Base-by-base conservation (phyloP, 2,329 filamentous ascomycete genomes). In the Ophiostoma montium region DNA sequence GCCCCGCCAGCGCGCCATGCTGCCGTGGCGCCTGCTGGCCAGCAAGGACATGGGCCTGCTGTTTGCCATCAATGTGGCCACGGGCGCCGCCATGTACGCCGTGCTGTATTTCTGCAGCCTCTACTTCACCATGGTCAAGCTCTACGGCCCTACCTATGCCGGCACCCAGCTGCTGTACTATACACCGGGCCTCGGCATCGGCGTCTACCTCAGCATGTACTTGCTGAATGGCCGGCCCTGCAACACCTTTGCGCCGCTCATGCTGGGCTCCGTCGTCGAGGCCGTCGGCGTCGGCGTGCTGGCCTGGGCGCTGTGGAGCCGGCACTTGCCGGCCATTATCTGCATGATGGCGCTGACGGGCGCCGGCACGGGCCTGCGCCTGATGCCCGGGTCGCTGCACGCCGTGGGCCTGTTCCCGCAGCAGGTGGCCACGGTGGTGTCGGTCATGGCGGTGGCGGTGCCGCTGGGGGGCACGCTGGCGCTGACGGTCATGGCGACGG, bases 71-170 rank as follows among this genome's bases (percentile, higher is more conserved):
- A 78, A 80, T 54, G 76, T 80, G 56, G 68, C 71, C 3, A 72
- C 73, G 0, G 80, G 80, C 4, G 72, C 76, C 56, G 69, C 66
- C 47, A 71, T 70, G 67, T 74, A 67, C 54, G 63, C 68, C 21
- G 65, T 80, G 1, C 75, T 84, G 54, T 85, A 84, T 60, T 85
- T 84, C 56, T 75, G 81, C 55, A 76, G 75, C 15, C 70, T 84
- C 16, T 85, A 83, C 61, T 84, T 84, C 59, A 74, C 75, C 2
- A 63, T 82, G 15, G 79, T 83, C 23, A 50, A 50, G 46, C 31
- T 49, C 5, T 42, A 52, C 15, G 50, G 50, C 2, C 43, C 50
- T 4, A 49, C 50, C 16, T 44, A 47, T 15, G 50, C 50, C 4
- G 50, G 50, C 21, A 45, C 39, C 2, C 50, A 52, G 51, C 65